Conservation (phyloP, 164 flowering plant species). For the Saururus chinensis region DNA sequence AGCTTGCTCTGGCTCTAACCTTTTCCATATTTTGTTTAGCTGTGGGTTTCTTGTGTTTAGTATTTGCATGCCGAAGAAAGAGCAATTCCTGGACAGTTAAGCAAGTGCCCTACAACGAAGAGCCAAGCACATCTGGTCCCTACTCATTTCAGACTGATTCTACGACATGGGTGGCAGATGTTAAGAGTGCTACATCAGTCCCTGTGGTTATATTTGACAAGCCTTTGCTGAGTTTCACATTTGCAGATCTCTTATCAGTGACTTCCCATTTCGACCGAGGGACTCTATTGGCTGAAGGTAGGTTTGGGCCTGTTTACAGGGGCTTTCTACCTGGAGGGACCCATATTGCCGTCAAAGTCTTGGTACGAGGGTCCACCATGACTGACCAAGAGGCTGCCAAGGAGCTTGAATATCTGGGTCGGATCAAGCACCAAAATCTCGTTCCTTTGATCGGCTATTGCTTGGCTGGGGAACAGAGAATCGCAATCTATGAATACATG, state of each 20-base stretch:
- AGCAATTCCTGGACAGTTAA: slow-evolving; percentile 46
- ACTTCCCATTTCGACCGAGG: slow-evolving; percentile 75
- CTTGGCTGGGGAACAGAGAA: slow-evolving; percentile 77
- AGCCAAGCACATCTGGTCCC: slow-evolving; percentile 59
- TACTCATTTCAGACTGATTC: slow-evolving; percentile 86
- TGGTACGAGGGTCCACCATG: slow-evolving; percentile 67
- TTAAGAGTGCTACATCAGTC: slow-evolving; percentile 64
- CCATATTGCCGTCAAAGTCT: slow-evolving; percentile 81
- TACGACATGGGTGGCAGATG: slow-evolving; percentile 83
- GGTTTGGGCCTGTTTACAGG: slow-evolving; percentile 82
- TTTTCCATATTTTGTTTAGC: slow-evolving; percentile 43
- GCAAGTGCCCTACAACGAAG: slow-evolving; percentile 55
- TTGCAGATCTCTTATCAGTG: slow-evolving; percentile 76
- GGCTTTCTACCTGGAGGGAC: slow-evolving; percentile 74
- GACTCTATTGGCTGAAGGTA: slow-evolving; percentile 69
- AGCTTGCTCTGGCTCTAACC: slow-evolving; percentile 45
- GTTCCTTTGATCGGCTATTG: slow-evolving; percentile 81
- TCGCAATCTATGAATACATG: slow-evolving; percentile 82
- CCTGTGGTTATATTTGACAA: slow-evolving; percentile 77
- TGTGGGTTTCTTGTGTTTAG: slow-evolving; percentile 46
- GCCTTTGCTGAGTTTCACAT: slow-evolving; percentile 74
- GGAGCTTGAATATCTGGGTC: slow-evolving; percentile 64
- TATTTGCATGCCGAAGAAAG: slow-evolving; percentile 51
- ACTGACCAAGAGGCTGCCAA: slow-evolving; percentile 74
- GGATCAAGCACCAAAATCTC: slow-evolving; percentile 82